Evolutionary conservation across 1,284 basidiomycete genomes (phyloP).

Genomic region (Trametes polyzona): DNA sequence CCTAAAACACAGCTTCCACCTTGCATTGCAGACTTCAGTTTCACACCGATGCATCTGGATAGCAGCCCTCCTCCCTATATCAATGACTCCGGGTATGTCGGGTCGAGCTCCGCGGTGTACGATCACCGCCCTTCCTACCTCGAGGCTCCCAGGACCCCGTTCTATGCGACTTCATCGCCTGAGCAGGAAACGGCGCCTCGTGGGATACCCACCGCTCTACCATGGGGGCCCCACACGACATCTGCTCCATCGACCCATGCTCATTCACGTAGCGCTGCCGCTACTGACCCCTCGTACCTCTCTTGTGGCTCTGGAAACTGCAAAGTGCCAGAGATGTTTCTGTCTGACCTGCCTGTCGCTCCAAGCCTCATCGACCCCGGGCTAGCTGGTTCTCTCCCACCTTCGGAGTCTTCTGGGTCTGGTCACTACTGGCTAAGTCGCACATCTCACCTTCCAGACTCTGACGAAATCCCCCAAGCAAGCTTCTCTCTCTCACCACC

Average conservation of each 20-base stretch:
- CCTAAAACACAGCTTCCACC: not conserved
- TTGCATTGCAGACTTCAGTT: conserved; percentile 14
- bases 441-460: not conserved
- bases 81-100: conserved; percentile 23
- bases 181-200: not conserved
- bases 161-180: conserved; percentile 11
- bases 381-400: too few species aligned
- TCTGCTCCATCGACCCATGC: too few species aligned
- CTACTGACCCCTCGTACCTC: too few species aligned
- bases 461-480: conserved; percentile 18
- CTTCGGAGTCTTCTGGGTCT: conserved; percentile 8
- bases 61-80: conserved; percentile 17
- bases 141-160: conserved; percentile 17
- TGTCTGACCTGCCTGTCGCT: conserved; percentile 11
- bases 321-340: conserved; percentile 5
- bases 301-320: too few species aligned
- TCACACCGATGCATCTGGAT: conserved; percentile 32
- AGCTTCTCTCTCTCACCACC: conserved; percentile 15
- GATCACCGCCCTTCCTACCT: not conserved
- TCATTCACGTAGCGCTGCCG: too few species aligned
- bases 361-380: too few species aligned
- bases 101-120: not conserved
- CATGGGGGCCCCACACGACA: too few species aligned
- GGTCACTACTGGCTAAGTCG: conserved; percentile 1
- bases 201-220: not conserved